Evolutionary conservation across 2,329 filamentous ascomycete species (phyloP), one percentile per base, ranked within the genome.

Genomic region (Sphaerostilbella broomeana): DNA sequence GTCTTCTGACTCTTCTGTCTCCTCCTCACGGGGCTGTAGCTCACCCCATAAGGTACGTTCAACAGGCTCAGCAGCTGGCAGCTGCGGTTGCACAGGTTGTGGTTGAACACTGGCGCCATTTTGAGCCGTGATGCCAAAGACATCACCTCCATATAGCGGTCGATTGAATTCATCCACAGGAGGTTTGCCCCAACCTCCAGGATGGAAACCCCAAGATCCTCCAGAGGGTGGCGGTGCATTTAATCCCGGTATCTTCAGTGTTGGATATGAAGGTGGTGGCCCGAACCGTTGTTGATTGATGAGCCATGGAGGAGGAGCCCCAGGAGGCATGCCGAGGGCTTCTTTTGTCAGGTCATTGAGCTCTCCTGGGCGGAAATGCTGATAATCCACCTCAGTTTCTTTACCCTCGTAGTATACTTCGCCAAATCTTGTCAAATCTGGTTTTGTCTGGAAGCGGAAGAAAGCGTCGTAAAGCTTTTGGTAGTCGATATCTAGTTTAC

Each of bases 321-420:
- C 89, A 11, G 87, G 86, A 16, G 88, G 86, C 69, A 98, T 97
- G 53, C 87, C 92, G 1, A 98, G 75, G 5, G 92, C 90, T 57
- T 97, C 90, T 56, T 86, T 90, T 27, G 95, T 73, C 51, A 86
- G 81, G 40, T 97, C 87, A 51, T 82, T 92, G 34, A 97, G 64
- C 52, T 97, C 89, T 24, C 92, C 92, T 1, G 92, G 86, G 48
- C 88, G 81, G 44, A 95, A 77, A 64, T 95, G 86, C 52, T 86
- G 82, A 47, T 94, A 75, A 59, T 97, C 94, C 1, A 92, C 95
- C 64, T 98, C 92, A 57, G 86, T 92, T 60, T 98, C 92, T 62
- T 98, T 98, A 58, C 92, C 92, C 64, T 98, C 92, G 60, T 97
- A 97, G 63, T 98, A 98, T n/a, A 98, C 89, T 62, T 98, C 92